Conservation (phyloP, 1,284 basidiomycete species). For the Tilletia indica region DNA sequence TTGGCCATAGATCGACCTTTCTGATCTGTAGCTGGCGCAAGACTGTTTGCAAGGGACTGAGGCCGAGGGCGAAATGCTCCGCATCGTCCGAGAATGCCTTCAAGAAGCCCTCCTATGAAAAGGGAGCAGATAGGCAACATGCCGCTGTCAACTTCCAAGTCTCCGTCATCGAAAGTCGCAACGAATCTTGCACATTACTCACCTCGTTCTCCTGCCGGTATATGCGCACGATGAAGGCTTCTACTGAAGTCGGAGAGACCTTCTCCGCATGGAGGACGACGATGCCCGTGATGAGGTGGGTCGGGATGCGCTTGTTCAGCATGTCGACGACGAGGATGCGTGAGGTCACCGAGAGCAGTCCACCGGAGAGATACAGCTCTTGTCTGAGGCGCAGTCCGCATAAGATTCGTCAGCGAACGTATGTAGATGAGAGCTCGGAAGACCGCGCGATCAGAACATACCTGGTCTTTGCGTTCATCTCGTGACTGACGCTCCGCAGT, state of each 20-base stretch:
- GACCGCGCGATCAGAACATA: constrained; percentile 55
- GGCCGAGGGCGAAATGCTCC: constrained; percentile 84
- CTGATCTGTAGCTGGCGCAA: constrained; percentile 88
- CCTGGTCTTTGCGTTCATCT: constrained; percentile 78
- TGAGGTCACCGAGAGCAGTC: constrained; percentile 86
- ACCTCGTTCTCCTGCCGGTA: constrained; percentile 46
- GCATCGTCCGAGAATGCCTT: constrained; percentile 97
- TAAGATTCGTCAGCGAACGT: constrained; percentile 53
- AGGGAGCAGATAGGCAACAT: neutral
- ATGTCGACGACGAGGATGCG: constrained; percentile 93
- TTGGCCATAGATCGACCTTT: constrained; percentile 83
- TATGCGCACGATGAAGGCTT: constrained; percentile 51
- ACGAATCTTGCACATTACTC: neutral
- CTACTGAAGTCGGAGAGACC: constrained; percentile 68
- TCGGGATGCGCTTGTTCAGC: constrained; percentile 79
- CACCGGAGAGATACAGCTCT: constrained; percentile 48
- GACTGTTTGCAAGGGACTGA: constrained; percentile 85
- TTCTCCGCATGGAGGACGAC: constrained; percentile 89
- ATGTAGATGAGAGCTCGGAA: constrained; percentile 64
- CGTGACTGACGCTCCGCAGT: constrained; percentile 77
- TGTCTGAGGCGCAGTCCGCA: constrained; percentile 8
- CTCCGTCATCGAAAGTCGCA: neutral
- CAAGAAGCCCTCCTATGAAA: constrained; percentile 71
- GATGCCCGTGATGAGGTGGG: constrained; percentile 82
- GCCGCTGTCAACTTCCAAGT: no score